These are phyloP conservation scores for Bruguiera gymnorhiza DNA, from an alignment of 345 rosid species.

Conservation along the genomic window DNA sequence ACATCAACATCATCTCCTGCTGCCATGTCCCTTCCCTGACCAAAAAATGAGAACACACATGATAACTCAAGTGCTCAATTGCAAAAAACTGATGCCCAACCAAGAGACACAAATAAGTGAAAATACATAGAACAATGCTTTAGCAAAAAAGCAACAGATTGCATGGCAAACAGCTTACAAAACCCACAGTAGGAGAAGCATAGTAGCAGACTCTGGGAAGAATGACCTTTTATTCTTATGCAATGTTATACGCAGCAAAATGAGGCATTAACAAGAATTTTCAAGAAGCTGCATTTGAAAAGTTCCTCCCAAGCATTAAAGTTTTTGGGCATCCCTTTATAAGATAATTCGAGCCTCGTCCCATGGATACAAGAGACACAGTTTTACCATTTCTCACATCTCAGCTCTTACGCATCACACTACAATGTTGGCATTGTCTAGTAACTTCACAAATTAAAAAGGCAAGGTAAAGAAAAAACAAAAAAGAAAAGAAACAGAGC, in stretches of 20 bases:
- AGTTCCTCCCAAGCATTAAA: too few species aligned
- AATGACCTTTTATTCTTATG: background rate
- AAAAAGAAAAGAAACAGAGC: too few species aligned
- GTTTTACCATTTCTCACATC: too few species aligned
- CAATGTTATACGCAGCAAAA: background rate
- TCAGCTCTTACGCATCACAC: too few species aligned
- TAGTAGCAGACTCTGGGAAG: too few species aligned
- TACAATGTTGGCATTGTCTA: too few species aligned
- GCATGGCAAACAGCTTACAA: background rate
- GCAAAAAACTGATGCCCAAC: background rate
- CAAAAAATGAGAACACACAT: background rate
- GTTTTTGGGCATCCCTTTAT: too few species aligned
- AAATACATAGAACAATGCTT: background rate
- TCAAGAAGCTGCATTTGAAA: background rate
- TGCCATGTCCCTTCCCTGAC: slow-evolving; percentile 52
- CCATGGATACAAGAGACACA: too few species aligned
- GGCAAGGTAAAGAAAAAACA: too few species aligned
- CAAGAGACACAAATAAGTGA: background rate
- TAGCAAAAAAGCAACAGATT: background rate
- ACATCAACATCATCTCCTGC: slow-evolving; percentile 43
- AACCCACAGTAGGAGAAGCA: background rate
- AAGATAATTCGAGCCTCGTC: too few species aligned
- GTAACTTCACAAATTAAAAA: too few species aligned
- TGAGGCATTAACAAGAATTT: background rate
- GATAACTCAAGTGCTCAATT: background rate